A percentile compares a stretch with the other conserved stretches of the same genome.
Evolutionary conservation across 495 filamentous ascomycete genomes (phyloP).

Genomic region (Opeltia flavorubescens): DNA sequence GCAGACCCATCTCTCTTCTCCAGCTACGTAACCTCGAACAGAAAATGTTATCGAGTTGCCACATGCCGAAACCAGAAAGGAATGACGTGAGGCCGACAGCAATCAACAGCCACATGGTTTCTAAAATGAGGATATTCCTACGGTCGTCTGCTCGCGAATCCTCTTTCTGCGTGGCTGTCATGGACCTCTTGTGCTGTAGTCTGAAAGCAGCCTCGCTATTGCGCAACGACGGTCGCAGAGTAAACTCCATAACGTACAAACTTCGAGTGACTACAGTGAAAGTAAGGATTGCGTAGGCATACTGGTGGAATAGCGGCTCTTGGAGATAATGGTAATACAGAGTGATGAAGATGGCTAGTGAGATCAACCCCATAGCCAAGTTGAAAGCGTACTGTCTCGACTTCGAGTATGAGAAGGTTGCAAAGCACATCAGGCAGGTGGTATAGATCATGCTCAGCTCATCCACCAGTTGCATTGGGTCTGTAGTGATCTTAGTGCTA

Average conservation of each 20-base stretch:
- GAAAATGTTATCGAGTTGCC: slow-evolving; percentile 75
- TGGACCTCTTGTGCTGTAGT: slow-evolving; percentile 16
- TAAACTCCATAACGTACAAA: slow-evolving; percentile 83
- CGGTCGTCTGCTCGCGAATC: slow-evolving; percentile 24
- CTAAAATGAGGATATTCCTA: slow-evolving; percentile 45
- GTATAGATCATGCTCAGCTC: slow-evolving; percentile 98
- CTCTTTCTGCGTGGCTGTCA: slow-evolving; percentile 11
- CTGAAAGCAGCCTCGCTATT: slow-evolving; percentile 24
- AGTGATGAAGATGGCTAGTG: slow-evolving; percentile 67
- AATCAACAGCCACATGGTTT: slow-evolving; percentile 67
- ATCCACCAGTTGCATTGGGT: slow-evolving; percentile 95
- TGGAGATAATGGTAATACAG: slow-evolving; percentile 89
- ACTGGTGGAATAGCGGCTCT: slow-evolving; percentile 86
- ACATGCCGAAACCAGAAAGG: slow-evolving; percentile 70
- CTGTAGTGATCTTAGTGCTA: slow-evolving; percentile 67
- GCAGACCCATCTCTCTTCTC: slow-evolving; percentile 61
- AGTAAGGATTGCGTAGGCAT: slow-evolving; percentile 73
- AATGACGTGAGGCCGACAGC: slow-evolving; percentile 58
- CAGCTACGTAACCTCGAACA: slow-evolving; percentile 57
- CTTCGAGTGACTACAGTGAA: slow-evolving; percentile 59
- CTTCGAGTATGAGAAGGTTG: slow-evolving; percentile 64
- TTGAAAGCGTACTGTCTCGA: slow-evolving; percentile 36
- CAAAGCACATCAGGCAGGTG: slow-evolving; percentile 83
- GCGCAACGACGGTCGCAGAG: slow-evolving; percentile 42
- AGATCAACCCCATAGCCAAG: slow-evolving; percentile 46